Percentiles rank a stretch among this genome's conserved stretches.
phyloP scores from a whole-genome alignment of 148 eudicot species.

The Fagopyrum tataricum region DNA sequence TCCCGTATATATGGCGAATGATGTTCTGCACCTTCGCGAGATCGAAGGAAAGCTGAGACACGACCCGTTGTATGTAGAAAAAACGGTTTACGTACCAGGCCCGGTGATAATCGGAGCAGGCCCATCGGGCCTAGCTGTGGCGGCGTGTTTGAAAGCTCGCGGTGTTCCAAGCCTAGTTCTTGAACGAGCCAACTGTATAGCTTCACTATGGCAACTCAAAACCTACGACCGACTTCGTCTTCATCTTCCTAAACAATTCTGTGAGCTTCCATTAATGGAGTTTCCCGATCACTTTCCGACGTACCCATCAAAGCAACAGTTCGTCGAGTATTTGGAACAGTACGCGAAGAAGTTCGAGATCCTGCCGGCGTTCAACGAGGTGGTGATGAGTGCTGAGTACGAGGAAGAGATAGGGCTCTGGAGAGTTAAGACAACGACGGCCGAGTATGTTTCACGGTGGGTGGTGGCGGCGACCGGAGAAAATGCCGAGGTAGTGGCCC shows the following conservation, averaged over 20 bases:
- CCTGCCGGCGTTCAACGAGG: constrained; percentile 31
- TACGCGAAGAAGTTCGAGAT: constrained; percentile 43
- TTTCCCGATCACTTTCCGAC: constrained; percentile 53
- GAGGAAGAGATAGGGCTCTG: constrained; percentile 46
- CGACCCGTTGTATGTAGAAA: constrained; percentile 21
- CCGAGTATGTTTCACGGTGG: constrained; percentile 52
- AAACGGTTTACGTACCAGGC: constrained; percentile 30
- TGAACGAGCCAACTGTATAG: constrained; percentile 53
- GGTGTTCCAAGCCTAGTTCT: constrained; percentile 46
- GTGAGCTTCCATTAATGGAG: constrained; percentile 57
- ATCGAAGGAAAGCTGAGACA: constrained; percentile 40
- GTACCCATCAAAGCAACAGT: constrained; percentile 57
- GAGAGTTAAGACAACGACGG: constrained; percentile 30
- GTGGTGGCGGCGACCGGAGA: constrained; percentile 88
- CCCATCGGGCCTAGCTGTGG: constrained; percentile 64
- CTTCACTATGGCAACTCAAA: constrained; percentile 60
- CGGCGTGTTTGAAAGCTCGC: constrained; percentile 47
- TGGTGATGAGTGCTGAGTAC: constrained; percentile 40
- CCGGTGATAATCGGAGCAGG: constrained; percentile 71
- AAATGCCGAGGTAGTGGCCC: constrained; percentile 74
- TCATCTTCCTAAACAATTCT: constrained; percentile 62
- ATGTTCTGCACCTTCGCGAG: constrained; percentile 27
- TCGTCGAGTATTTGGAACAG: constrained; percentile 40
- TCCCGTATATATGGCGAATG: neutral
- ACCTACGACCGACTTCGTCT: constrained; percentile 61